Evolutionary conservation across 176 grass and related monocot genomes (phyloP), one percentile per base, ranked within the genome.

Genomic region (Carex myosuroides): DNA sequence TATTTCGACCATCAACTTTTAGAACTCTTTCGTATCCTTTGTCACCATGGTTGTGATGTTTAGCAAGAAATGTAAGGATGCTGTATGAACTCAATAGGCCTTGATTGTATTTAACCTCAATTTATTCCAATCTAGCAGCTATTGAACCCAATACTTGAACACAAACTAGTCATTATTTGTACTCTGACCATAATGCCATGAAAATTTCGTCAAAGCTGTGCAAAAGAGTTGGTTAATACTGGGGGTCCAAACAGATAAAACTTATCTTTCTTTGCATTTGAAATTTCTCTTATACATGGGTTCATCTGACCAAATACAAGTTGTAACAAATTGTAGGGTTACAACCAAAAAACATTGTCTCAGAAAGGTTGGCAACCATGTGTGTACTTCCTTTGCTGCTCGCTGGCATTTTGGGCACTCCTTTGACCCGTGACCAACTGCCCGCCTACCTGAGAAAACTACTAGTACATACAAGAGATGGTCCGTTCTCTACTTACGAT

Each of bases 351-450:
- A 95, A 87, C 83, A 75, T 86, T 60, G 64, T 86, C 55, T 84
- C 96, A 65, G 89, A 93, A 88, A 93, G 89, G 86, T 85, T 93
- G 86, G 88, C 91, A 50, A 88, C 88, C 44, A 64, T 93, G 72
- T 95, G 96, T 86, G 88, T 95, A 11, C 81, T 98, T 88, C 96
- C 96, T 56, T 89, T 98, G 85, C 81, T 98, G 75, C 84, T 98
- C 29, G 89, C 96, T 89, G 95, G 92, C 87, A 89, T 98, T 83
- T 93, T 98, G 82, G 95, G 95, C 69, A 88, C 91, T 91, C 88
- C 89, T 88, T 88, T 82, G 22, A 86, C 63, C 65, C 44, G 8
- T 55, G 84, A 98, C 81, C 86, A 92, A 64, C 87, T 95, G 66
- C 83, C 89, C 60, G 84, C 92, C 73, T 98, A 98, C 83, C 85